Evolutionary conservation across 2,329 filamentous ascomycete species (phyloP).

Genomic region (Escovopsis sp.): DNA sequence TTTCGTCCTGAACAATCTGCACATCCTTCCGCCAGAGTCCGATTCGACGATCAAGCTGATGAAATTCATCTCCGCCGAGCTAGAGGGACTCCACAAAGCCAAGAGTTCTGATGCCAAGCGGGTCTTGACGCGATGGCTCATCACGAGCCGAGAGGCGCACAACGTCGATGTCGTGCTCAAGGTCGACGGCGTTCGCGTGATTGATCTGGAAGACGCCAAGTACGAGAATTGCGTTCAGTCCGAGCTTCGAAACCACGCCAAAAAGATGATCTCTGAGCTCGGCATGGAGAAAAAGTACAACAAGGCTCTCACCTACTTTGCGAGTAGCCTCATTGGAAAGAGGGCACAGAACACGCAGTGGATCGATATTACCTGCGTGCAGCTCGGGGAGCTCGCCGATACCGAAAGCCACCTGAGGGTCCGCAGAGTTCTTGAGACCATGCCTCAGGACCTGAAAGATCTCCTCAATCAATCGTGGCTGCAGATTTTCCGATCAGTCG

Average conservation of each 20-base stretch:
- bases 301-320: slow-evolving; percentile 26
- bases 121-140: slow-evolving; percentile 22
- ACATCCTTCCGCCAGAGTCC: slow-evolving; percentile 20
- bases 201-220: slow-evolving; percentile 23
- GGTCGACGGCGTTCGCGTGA: slow-evolving; percentile 15
- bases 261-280: slow-evolving; percentile 20
- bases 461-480: slow-evolving; percentile 24
- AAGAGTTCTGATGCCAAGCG: neutral
- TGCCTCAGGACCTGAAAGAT: slow-evolving; percentile 23
- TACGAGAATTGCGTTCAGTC: slow-evolving; percentile 23
- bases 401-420: slow-evolving; percentile 24
- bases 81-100: slow-evolving; percentile 12
- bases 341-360: slow-evolving; percentile 28
- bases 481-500: slow-evolving; percentile 20
- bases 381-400: slow-evolving; percentile 23
- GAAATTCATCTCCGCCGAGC: slow-evolving; percentile 17
- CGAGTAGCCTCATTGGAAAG: slow-evolving; percentile 25
- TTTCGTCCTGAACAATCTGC: slow-evolving; percentile 27
- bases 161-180: slow-evolving; percentile 16
- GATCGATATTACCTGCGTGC: slow-evolving; percentile 28
- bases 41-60: slow-evolving; percentile 20
- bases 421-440: slow-evolving; percentile 22
- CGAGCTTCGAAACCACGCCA: slow-evolving; percentile 16
- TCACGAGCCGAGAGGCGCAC: slow-evolving; percentile 21
- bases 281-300: slow-evolving; percentile 24